phyloP scores from a whole-genome alignment of 352 stramenopile genomes.

The Pythium volutum region DNA sequence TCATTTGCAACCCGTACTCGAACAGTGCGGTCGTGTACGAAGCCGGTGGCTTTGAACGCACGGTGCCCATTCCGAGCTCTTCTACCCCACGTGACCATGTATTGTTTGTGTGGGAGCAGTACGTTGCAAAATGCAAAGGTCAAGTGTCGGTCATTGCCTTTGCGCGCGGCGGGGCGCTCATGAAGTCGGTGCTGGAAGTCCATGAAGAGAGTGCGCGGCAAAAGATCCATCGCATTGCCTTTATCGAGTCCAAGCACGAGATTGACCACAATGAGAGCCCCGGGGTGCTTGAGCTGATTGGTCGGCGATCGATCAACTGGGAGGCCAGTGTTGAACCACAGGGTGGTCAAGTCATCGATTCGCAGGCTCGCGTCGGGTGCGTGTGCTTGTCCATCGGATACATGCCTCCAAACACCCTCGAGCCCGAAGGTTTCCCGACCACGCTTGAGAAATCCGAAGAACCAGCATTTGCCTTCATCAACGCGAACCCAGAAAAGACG shows the following conservation, averaged over 20 bases:
- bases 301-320: conserved; percentile 86
- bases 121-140: conserved; percentile 73
- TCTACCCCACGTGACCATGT: conserved; percentile 82
- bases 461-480: conserved; percentile 78
- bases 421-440: conserved; percentile 63
- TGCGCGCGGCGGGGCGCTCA: conserved; percentile 69
- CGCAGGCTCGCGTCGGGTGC: conserved; percentile 80
- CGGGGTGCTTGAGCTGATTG: conserved; percentile 76
- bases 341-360: conserved; percentile 83
- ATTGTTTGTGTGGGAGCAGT: conserved; percentile 87
- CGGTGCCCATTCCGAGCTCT: conserved; percentile 82
- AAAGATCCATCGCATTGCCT: conserved; percentile 78
- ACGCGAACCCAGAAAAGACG: conserved; percentile 66
- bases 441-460: conserved; percentile 82
- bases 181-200: conserved; percentile 83
- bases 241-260: conserved; percentile 88
- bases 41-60: conserved; percentile 82
- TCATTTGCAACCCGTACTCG: conserved; percentile 86
- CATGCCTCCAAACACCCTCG: conserved; percentile 51
- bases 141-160: conserved; percentile 86
- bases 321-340: conserved; percentile 81
- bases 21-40: conserved; percentile 89
- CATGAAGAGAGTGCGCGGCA: conserved; percentile 69
- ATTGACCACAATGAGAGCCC: conserved; percentile 78
- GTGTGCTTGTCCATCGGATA: conserved; percentile 84